Conservation (phyloP, 352 stramenopile genomes). For the Pelagophyceae sp. region DNA sequence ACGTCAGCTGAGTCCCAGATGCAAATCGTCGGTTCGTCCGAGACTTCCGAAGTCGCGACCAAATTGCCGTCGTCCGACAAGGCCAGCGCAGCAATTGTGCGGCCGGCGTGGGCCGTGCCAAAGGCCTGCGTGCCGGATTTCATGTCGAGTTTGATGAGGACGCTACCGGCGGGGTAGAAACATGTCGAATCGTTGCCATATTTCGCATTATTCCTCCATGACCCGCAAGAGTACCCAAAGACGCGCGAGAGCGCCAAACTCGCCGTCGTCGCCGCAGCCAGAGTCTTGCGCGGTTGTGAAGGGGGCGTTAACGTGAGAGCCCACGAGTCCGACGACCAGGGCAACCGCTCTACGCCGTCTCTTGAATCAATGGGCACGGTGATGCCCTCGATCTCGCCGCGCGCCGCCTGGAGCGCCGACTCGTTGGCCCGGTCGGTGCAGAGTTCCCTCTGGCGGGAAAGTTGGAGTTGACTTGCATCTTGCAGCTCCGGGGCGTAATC, state of each 20-base stretch:
- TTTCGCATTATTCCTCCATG: neutral
- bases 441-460: neutral
- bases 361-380: no score
- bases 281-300: neutral
- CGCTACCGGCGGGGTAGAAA: neutral
- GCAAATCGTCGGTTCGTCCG: neutral
- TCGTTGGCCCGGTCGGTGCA: neutral
- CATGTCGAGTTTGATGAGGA: neutral
- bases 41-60: neutral
- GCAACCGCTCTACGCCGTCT: neutral
- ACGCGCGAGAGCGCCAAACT: neutral
- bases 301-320: neutral
- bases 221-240: neutral
- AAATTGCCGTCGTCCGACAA: neutral
- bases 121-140: neutral
- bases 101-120: conserved; percentile 4
- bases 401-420: neutral
- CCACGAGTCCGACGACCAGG: neutral
- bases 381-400: neutral
- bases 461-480: neutral
- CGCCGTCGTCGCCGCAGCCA: neutral
- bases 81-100: neutral
- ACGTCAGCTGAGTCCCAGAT: neutral
- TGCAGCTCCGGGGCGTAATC: conserved; percentile 4
- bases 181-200: neutral